These are phyloP conservation scores for Galerina marginata DNA, from an alignment of 768 basidiomycete genomes.

Conservation along the genomic window DNA sequence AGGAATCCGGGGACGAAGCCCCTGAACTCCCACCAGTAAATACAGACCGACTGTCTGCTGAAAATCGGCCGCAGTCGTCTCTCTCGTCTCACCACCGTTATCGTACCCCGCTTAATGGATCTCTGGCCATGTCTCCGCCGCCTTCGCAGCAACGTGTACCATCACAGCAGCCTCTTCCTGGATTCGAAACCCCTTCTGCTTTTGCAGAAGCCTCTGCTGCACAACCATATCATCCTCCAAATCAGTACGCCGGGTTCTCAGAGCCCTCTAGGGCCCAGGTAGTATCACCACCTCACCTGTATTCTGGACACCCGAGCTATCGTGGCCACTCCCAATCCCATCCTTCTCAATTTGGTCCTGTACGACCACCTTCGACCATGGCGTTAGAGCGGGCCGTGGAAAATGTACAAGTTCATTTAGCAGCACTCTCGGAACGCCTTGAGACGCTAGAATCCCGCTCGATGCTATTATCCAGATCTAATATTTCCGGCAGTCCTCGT, in stretches of 20 bases:
- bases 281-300: slow-evolving; percentile 42
- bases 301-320: slow-evolving; percentile 41
- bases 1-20: slow-evolving; percentile 56
- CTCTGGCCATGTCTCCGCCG: slow-evolving; percentile 62
- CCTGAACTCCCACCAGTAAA: slow-evolving; percentile 44
- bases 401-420: slow-evolving; percentile 79
- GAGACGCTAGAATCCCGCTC: slow-evolving; percentile 65
- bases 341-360: slow-evolving; percentile 39
- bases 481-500: slow-evolving; percentile 42
- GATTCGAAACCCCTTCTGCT: slow-evolving; percentile 74
- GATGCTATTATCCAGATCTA: slow-evolving; percentile 45
- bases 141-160: slow-evolving; percentile 54
- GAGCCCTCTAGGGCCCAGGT: slow-evolving; percentile 43
- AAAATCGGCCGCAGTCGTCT: slow-evolving; percentile 75
- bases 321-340: slow-evolving; percentile 38
- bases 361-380: slow-evolving; percentile 52
- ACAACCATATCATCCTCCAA: slow-evolving; percentile 42
- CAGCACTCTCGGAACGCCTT: slow-evolving; percentile 83
- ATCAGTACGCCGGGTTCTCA: slow-evolving; percentile 44
- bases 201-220: slow-evolving; percentile 57
- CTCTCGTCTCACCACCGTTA: slow-evolving; percentile 72
- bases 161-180: slow-evolving; percentile 72
- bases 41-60: slow-evolving; percentile 31
- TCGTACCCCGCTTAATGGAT: slow-evolving; percentile 75
- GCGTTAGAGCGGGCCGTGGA: slow-evolving; percentile 80